Base-by-base conservation (phyloP, 2,329 filamentous ascomycete species). In the Fonsecaea multimorphosa region DNA sequence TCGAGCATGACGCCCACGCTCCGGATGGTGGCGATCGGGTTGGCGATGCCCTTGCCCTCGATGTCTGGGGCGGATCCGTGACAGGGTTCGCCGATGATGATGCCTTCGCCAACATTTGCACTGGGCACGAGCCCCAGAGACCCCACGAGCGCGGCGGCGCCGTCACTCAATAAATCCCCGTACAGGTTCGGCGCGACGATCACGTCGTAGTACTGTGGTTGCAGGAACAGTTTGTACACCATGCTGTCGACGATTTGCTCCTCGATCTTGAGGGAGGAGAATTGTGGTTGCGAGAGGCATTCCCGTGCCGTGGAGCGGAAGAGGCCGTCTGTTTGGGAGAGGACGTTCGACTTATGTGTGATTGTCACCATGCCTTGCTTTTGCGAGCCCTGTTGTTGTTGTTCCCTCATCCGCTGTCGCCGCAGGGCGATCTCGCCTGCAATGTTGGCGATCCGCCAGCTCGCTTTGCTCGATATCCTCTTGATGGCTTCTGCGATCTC, bases 211-310 rank as follows among this genome's bases (percentile, higher is more conserved):
- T 90, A 90, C 75, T 90, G 86, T 51, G 95, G 95, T 81, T 98
- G 92, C 68, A 94, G 92, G 88, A 98, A 98, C 64, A 99, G 90
- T 85, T 98, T 98, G 87, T 98, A 98, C 65, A 98, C 93, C 95
- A 99, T 99, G 68, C 90, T 94, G 81, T 99, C 95, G 69, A 99
- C 94, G 73, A 99, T 99, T 83, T 99, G 95, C 85, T 98, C 95
- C 80, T 98, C 95, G 61, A 97, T 84, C 49, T 81, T 81, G 61
- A 96, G 82, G 58, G 79, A 80, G 1, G 80, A 79, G 82, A 91
- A 97, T 71, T 82, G 84, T 12, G 85, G 72, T 58, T 84, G 83
- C 31, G 87, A 84, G 8, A 98, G 88, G 3, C 91, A 92, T 32
- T 84, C 84, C 72, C 91, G 89, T 16, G 91, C 87, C 3, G 91